Evolutionary conservation across 2,329 filamentous ascomycete species (phyloP).

Genomic region (Grosmannia serpens): DNA sequence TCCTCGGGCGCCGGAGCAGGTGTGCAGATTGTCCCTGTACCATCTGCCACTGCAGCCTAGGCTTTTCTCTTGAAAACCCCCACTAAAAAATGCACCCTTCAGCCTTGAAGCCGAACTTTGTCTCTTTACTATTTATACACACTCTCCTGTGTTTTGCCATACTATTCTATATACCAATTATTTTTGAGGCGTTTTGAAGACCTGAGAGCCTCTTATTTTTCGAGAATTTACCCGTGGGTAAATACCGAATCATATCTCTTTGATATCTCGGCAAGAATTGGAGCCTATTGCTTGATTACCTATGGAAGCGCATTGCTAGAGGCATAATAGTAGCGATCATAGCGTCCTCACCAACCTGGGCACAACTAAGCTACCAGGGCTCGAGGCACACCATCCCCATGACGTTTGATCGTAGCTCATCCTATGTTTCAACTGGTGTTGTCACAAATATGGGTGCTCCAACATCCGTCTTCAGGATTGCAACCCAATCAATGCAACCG

Average conservation of each 20-base stretch:
- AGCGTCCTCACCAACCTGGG: too few species aligned
- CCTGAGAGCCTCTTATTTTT: too few species aligned
- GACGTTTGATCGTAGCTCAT: slow-evolving; percentile 11
- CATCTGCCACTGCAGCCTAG: neutral
- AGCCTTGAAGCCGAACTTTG: neutral
- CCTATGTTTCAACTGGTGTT: neutral
- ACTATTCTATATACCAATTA: neutral
- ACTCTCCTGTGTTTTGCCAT: neutral
- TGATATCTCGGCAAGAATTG: too few species aligned
- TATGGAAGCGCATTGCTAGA: too few species aligned
- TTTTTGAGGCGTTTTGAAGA: neutral
- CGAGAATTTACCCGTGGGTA: too few species aligned
- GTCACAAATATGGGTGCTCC: neutral
- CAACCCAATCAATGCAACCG: neutral
- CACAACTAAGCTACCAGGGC: too few species aligned
- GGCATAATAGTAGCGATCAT: too few species aligned
- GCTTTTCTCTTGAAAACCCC: neutral
- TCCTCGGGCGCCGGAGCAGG: slow-evolving; percentile 3
- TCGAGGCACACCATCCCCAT: neutral
- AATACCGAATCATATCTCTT: too few species aligned
- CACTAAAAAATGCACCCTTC: too few species aligned
- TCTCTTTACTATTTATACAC: neutral
- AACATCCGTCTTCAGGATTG: slow-evolving; percentile 2
- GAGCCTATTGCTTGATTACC: too few species aligned
- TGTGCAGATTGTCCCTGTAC: slow-evolving; percentile 8